Evolutionary conservation across 768 basidiomycete species (phyloP).

Genomic region (Panaeolus cyanescens): DNA sequence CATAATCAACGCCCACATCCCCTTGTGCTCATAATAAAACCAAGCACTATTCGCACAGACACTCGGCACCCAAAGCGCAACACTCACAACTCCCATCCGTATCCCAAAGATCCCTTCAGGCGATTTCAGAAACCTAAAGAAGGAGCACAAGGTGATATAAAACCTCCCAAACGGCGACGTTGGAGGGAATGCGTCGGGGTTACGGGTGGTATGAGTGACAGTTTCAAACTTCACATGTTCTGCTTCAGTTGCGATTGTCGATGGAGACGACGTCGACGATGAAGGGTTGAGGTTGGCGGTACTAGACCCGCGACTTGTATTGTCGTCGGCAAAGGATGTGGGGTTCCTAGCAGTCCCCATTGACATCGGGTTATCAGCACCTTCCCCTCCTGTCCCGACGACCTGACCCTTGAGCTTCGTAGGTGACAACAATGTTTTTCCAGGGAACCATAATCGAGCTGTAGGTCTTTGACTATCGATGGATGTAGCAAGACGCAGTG

Average conservation of each 20-base stretch:
- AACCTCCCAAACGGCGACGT: constrained; percentile 34
- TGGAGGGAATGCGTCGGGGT: constrained; percentile 48
- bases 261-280: not conserved
- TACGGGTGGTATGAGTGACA: constrained; percentile 10
- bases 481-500: constrained; percentile 32
- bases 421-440: constrained; percentile 25
- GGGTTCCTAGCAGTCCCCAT: constrained; percentile 40
- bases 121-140: constrained; percentile 41
- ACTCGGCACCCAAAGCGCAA: constrained; percentile 44
- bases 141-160: constrained; percentile 29
- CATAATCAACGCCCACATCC: constrained; percentile 49
- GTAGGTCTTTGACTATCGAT: constrained; percentile 36
- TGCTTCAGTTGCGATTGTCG: constrained; percentile 15
- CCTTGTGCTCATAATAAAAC: constrained; percentile 45
- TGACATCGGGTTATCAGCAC: constrained; percentile 26
- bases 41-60: constrained; percentile 38
- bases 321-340: constrained; percentile 26
- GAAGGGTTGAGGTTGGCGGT: constrained; percentile 1
- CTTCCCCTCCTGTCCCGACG: constrained; percentile 26
- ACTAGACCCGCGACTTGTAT: constrained; percentile 2
- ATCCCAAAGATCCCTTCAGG: constrained; percentile 43
- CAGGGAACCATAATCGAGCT: constrained; percentile 43
- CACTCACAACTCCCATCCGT: constrained; percentile 37
- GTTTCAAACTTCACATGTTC: constrained; percentile 14
- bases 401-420: constrained; percentile 38